These are phyloP conservation scores for Taphrina flavorubra DNA, from an alignment of 1,139 yeast species.

Conservation along the genomic window DNA sequence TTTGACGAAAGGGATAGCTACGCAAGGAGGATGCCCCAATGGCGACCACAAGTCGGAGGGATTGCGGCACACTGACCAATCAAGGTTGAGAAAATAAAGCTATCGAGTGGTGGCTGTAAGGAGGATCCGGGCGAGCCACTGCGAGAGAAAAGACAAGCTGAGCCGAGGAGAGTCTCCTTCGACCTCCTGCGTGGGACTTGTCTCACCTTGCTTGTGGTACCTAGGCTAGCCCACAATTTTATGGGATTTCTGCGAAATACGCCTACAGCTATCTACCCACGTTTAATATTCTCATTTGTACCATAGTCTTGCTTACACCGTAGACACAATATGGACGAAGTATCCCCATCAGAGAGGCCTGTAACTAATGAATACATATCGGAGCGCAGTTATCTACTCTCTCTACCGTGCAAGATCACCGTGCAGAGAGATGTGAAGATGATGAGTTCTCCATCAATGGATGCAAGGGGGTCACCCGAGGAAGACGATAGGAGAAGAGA, in stretches of 20 bases:
- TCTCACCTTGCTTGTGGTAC: neutral
- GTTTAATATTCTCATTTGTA: too few relatives aligned
- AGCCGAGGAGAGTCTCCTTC: slow-evolving; percentile 10
- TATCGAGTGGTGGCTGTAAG: neutral
- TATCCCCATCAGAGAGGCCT: neutral
- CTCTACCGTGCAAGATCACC: slow-evolving; percentile 3
- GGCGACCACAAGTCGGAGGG: too few relatives aligned
- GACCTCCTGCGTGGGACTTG: slow-evolving; percentile 5
- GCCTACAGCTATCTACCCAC: neutral
- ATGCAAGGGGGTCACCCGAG: slow-evolving; percentile 5
- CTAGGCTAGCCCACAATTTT: neutral
- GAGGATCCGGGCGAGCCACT: neutral
- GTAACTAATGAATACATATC: neutral
- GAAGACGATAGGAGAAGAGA: slow-evolving; percentile 13
- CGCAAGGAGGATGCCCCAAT: neutral
- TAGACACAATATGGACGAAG: neutral
- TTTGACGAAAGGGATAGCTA: neutral
- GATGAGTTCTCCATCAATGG: slow-evolving; percentile 1
- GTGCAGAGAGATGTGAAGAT: slow-evolving; percentile 15
- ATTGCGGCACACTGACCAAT: neutral
- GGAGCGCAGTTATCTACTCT: slow-evolving; percentile 4
- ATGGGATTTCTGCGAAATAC: neutral
- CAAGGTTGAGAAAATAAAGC: neutral
- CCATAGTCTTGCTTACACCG: too few relatives aligned
- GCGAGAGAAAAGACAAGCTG: neutral